Conservation (phyloP, 2,329 filamentous ascomycete genomes). For the Catunica adiposa region DNA sequence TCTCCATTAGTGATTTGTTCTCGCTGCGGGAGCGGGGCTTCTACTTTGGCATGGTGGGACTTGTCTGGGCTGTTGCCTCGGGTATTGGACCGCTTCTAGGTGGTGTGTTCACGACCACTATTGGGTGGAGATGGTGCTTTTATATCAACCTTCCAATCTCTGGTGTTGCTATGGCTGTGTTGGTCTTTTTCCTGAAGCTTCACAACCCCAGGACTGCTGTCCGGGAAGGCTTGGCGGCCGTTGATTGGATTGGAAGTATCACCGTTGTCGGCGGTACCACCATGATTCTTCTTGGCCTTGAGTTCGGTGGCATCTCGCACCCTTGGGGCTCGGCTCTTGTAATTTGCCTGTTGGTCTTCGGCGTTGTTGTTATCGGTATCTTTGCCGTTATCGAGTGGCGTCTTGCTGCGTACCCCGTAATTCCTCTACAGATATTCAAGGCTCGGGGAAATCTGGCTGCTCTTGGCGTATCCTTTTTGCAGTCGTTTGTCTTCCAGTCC, state of each 20-base stretch:
- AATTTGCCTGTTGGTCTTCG: slow-evolving; percentile 63
- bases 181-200: slow-evolving; percentile 48
- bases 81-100: slow-evolving; percentile 51
- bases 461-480: slow-evolving; percentile 50
- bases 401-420: slow-evolving; percentile 59
- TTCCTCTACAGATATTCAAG: slow-evolving; percentile 56
- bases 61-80: slow-evolving; percentile 47
- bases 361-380: slow-evolving; percentile 41
- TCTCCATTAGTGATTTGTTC: slow-evolving; percentile 40
- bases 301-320: slow-evolving; percentile 61
- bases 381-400: slow-evolving; percentile 62
- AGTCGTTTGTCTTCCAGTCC: slow-evolving; percentile 63
- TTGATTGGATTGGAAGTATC: slow-evolving; percentile 40
- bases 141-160: slow-evolving; percentile 44
- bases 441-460: slow-evolving; percentile 48
- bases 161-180: slow-evolving; percentile 30
- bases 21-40: slow-evolving; percentile 33
- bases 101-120: slow-evolving; percentile 47
- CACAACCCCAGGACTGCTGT: slow-evolving; percentile 51
- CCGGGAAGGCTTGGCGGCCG: slow-evolving; percentile 42
- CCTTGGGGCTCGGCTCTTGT: slow-evolving; percentile 64
- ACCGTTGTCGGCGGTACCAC: slow-evolving; percentile 60
- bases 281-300: slow-evolving; percentile 73
- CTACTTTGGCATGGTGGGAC: slow-evolving; percentile 36
- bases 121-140: slow-evolving; percentile 55